Percentiles rank a stretch among this genome's conserved stretches.
Evolutionary conservation across 176 grass and related monocot genomes (phyloP).

Genomic region (Coix lacrymajobi): DNA sequence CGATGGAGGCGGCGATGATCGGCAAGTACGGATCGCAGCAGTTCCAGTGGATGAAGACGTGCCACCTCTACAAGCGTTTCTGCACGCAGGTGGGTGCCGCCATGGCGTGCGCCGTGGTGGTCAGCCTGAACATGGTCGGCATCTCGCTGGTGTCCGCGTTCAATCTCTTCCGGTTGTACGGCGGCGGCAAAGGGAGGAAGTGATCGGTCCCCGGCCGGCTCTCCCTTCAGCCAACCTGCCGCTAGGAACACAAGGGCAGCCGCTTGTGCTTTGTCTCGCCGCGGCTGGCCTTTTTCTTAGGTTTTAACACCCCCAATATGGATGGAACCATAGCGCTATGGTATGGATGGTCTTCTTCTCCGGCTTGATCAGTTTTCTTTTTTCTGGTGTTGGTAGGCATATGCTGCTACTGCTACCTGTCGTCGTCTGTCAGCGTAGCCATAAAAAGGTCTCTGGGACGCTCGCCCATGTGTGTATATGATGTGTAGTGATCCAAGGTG

Average conservation of each 20-base stretch:
- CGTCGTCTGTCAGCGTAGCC: neutral
- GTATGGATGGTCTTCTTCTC: neutral
- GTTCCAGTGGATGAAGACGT: slow-evolving; percentile 97
- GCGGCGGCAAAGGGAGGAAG: slow-evolving; percentile 31
- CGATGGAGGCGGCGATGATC: slow-evolving; percentile 52
- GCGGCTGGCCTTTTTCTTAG: neutral
- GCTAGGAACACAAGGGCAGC: neutral
- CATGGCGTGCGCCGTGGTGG: slow-evolving; percentile 45
- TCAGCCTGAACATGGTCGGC: slow-evolving; percentile 37
- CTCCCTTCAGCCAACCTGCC: neutral
- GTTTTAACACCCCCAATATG: slow-evolving; percentile 11
- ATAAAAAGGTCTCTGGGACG: slow-evolving; percentile 25
- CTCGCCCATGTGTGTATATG: slow-evolving; percentile 38
- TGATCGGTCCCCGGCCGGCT: neutral
- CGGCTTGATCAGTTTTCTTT: neutral
- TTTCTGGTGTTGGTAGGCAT: neutral
- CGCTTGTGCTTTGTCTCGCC: neutral
- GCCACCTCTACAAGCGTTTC: slow-evolving; percentile 73
- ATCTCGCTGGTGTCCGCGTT: slow-evolving; percentile 68
- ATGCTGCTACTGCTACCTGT: too few species aligned
- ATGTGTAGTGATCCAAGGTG: slow-evolving; percentile 31
- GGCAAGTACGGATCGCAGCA: slow-evolving; percentile 53
- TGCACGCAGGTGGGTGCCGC: slow-evolving; percentile 55
- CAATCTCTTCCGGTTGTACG: slow-evolving; percentile 89
- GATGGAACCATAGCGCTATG: neutral